Percentiles rank a stretch among this genome's conserved stretches.
These are phyloP conservation scores for Thalassiosira ordinaria DNA, from an alignment of 352 stramenopile genomes.

Conservation along the genomic window DNA sequence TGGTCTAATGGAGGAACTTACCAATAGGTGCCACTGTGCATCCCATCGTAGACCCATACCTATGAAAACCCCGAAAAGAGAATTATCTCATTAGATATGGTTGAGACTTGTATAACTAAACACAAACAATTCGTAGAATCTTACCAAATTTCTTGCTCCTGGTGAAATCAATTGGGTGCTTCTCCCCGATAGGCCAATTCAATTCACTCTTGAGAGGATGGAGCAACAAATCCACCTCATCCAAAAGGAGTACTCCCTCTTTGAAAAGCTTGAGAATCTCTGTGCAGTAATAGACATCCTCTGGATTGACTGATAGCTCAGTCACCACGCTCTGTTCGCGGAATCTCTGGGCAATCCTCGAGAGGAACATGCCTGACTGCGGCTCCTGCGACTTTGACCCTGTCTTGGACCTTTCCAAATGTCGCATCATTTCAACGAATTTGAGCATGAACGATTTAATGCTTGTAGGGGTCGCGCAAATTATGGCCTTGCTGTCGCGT, in stretches of 20 bases:
- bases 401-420: constrained; percentile 85
- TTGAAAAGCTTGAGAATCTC: constrained; percentile 90
- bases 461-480: constrained; percentile 97
- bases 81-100: no score
- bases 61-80: no score
- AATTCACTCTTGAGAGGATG: constrained; percentile 92
- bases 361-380: constrained; percentile 75
- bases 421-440: constrained; percentile 91
- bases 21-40: constrained; percentile 92
- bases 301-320: constrained; percentile 80
- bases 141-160: constrained; percentile 89
- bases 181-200: constrained; percentile 91
- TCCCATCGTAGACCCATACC: constrained; percentile 88
- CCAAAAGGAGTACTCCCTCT: constrained; percentile 87
- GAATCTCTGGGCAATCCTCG: constrained; percentile 83
- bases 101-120: no score
- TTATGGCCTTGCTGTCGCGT: constrained; percentile 92
- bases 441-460: constrained; percentile 99
- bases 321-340: constrained; percentile 80
- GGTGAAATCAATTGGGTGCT: constrained; percentile 91
- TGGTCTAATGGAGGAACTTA: no score
- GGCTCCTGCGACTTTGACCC: constrained; percentile 57
- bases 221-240: constrained; percentile 91
- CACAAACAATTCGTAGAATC: constrained; percentile 84
- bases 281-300: constrained; percentile 86